Evolutionary conservation across 805 yeast genomes (phyloP).

Genomic region (Ogataea methanolica): DNA sequence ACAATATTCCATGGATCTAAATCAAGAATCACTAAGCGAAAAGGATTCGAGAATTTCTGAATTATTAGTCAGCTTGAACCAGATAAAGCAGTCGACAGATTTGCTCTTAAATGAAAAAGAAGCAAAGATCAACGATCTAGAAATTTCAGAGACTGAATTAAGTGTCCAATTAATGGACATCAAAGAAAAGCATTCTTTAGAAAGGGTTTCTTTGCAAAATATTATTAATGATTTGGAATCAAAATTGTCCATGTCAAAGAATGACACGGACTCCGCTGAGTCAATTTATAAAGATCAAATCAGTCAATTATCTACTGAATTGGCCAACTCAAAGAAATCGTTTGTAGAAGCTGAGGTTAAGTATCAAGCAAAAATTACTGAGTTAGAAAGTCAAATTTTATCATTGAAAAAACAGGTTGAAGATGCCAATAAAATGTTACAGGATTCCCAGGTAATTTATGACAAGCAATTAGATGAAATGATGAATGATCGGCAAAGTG

Average conservation of each 20-base stretch:
- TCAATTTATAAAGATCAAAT: no score
- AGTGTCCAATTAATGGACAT: background rate
- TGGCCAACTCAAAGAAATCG: no score
- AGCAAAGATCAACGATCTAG: background rate
- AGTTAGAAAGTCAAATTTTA: slow-evolving; percentile 1
- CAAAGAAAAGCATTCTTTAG: background rate
- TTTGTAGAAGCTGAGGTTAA: no score
- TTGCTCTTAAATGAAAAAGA: background rate
- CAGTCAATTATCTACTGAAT: no score
- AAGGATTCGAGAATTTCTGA: background rate
- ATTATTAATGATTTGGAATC: background rate
- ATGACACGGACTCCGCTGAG: no score
- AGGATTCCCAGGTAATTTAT: slow-evolving; percentile 14
- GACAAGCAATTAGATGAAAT: slow-evolving; percentile 10
- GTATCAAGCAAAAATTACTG: no score
- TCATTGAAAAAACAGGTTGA: slow-evolving; percentile 11
- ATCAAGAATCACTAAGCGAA: background rate
- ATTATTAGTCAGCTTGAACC: background rate
- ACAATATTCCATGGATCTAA: background rate
- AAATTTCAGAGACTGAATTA: background rate
- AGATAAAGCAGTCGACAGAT: background rate
- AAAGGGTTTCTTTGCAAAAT: no score
- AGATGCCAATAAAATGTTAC: slow-evolving; percentile 10
- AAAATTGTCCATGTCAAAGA: background rate
- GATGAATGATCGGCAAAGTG: background rate